These are phyloP conservation scores for Suillus fuscotomentosus DNA, from an alignment of 768 basidiomycete genomes.

Conservation along the genomic window DNA sequence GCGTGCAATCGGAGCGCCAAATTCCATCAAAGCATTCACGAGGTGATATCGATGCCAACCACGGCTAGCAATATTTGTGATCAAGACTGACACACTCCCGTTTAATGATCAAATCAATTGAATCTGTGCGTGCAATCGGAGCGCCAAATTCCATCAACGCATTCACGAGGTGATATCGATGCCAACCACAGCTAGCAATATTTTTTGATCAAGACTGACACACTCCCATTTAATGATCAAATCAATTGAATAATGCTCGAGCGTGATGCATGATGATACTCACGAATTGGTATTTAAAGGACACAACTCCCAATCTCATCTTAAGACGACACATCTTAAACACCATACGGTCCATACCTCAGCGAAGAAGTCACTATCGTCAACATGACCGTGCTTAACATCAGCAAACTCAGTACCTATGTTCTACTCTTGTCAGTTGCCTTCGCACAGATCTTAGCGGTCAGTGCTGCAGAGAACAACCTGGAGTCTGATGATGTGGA, in stretches of 20 bases:
- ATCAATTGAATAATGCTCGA: background rate
- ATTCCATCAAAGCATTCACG: background rate
- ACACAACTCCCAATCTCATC: background rate
- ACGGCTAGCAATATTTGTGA: background rate
- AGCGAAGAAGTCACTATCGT: background rate
- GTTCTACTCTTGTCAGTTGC: background rate
- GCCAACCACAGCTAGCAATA: background rate
- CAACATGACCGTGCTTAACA: background rate
- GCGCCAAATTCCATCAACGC: background rate
- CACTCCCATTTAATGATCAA: background rate
- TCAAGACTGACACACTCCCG: background rate
- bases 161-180: background rate
- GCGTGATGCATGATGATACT: background rate
- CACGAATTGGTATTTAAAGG: background rate
- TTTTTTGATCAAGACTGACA: background rate
- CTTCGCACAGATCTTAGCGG: background rate
- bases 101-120: background rate
- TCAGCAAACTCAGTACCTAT: background rate
- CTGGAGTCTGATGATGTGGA: background rate
- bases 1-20: background rate
- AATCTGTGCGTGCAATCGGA: background rate
- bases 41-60: no score
- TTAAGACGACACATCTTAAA: background rate
- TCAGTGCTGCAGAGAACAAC: background rate
- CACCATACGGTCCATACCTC: background rate